phyloP scores from a whole-genome alignment of 2,329 filamentous ascomycete genomes.

The Talaromyces funiculosus region DNA sequence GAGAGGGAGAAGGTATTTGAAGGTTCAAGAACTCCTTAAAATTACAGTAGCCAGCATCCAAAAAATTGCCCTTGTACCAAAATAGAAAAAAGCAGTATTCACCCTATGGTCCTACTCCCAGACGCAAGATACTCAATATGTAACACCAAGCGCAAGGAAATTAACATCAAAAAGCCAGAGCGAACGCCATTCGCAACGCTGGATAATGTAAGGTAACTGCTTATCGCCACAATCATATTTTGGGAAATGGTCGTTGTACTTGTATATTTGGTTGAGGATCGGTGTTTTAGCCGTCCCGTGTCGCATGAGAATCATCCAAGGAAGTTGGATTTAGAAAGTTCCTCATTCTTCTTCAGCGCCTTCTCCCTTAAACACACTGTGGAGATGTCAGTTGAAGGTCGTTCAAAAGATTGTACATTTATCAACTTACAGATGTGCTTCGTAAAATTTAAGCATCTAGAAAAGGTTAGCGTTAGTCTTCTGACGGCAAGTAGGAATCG shows the following conservation, averaged over 20 bases:
- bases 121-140: not conserved
- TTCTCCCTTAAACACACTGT: conserved; percentile 5
- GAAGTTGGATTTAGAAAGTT: not conserved
- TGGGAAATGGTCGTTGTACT: not conserved
- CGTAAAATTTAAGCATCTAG: conserved; percentile 47
- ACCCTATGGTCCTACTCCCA: not conserved
- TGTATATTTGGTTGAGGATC: not conserved
- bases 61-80: not conserved
- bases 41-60: conserved; percentile 10
- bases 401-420: not conserved
- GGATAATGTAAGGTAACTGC: not conserved
- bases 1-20: not conserved
- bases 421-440: conserved; percentile 42
- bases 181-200: not conserved
- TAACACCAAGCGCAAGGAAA: not conserved
- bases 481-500: not conserved
- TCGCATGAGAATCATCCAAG: not conserved
- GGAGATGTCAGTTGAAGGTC: not conserved
- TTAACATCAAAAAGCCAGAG: not conserved
- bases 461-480: conserved; percentile 14
- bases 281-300: not conserved
- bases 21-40: conserved; percentile 21
- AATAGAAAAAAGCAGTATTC: not conserved
- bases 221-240: not conserved
- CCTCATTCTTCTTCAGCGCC: not conserved